Percentiles rank a stretch among this genome's conserved stretches.
Evolutionary conservation across 2,329 filamentous ascomycete genomes (phyloP).

Genomic region (Clarireedia paspali): DNA sequence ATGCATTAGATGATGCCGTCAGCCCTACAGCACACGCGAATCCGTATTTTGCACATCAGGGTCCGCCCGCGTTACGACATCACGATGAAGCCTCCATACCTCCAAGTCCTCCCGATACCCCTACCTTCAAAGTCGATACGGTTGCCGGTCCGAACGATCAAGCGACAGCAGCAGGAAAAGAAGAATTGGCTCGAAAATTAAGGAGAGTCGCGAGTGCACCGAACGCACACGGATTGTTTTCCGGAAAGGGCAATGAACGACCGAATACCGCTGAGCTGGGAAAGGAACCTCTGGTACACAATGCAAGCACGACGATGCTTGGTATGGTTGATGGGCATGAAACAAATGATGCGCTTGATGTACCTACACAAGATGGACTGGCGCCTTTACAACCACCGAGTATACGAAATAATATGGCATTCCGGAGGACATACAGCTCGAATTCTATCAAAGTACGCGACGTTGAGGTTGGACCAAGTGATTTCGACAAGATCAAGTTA

Average conservation of each 20-base stretch:
- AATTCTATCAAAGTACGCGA: slow-evolving; percentile 98
- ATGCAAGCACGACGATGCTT: slow-evolving; percentile 43
- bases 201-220: slow-evolving; percentile 92
- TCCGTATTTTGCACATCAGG: slow-evolving; percentile 95
- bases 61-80: slow-evolving; percentile 84
- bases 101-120: slow-evolving; percentile 86
- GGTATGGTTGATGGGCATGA: slow-evolving; percentile 38
- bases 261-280: slow-evolving; percentile 80
- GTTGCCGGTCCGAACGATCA: slow-evolving; percentile 56
- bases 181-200: slow-evolving; percentile 87
- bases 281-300: slow-evolving; percentile 66
- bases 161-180: slow-evolving; percentile 71
- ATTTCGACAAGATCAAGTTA: slow-evolving; percentile 99
- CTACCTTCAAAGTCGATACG: slow-evolving; percentile 65
- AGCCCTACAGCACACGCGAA: slow-evolving; percentile 93
- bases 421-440: slow-evolving; percentile 93
- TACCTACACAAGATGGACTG: slow-evolving; percentile 43
- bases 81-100: slow-evolving; percentile 92
- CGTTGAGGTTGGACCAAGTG: slow-evolving; percentile 89
- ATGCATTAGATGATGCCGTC: slow-evolving; percentile 77
- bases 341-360: slow-evolving; percentile 28
- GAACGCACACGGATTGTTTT: slow-evolving; percentile 89
- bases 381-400: slow-evolving; percentile 59
- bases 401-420: slow-evolving; percentile 63
- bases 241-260: slow-evolving; percentile 53